These are phyloP conservation scores for Erythrobasidium yunnanense DNA, from an alignment of 768 basidiomycete species.

Conservation along the genomic window DNA sequence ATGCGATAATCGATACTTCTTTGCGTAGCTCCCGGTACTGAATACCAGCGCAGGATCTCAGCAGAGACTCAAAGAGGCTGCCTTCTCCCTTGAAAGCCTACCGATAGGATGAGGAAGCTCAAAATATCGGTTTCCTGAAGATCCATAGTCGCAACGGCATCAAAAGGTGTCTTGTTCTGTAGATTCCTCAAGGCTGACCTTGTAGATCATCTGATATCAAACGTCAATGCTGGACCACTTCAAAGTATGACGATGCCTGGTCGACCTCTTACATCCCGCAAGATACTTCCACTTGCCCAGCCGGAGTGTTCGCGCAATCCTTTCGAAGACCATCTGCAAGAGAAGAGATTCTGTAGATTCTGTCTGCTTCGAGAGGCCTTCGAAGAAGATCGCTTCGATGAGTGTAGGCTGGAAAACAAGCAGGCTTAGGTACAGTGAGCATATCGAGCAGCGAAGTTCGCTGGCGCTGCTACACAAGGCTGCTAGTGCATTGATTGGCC, in stretches of 20 bases:
- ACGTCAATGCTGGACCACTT: conserved; percentile 11
- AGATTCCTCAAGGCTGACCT: neutral
- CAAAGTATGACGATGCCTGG: neutral
- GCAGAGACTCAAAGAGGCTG: neutral
- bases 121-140: conserved; percentile 35
- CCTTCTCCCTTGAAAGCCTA: neutral
- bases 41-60: neutral
- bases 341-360: too few species aligned
- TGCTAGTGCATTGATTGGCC: too few species aligned
- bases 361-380: too few species aligned
- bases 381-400: too few species aligned
- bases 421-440: too few species aligned
- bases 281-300: conserved; percentile 33
- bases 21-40: conserved; percentile 20
- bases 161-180: neutral
- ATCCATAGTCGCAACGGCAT: neutral
- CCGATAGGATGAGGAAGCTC: conserved; percentile 28
- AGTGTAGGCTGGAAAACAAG: too few species aligned
- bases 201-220: conserved; percentile 8
- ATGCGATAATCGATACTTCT: conserved; percentile 34
- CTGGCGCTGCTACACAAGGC: too few species aligned
- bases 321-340: too few species aligned
- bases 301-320: conserved; percentile 22
- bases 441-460: too few species aligned
- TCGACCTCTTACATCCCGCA: conserved; percentile 23